phyloP scores from a whole-genome alignment of 441 rosid species.

The Francoa sonchifolia region DNA sequence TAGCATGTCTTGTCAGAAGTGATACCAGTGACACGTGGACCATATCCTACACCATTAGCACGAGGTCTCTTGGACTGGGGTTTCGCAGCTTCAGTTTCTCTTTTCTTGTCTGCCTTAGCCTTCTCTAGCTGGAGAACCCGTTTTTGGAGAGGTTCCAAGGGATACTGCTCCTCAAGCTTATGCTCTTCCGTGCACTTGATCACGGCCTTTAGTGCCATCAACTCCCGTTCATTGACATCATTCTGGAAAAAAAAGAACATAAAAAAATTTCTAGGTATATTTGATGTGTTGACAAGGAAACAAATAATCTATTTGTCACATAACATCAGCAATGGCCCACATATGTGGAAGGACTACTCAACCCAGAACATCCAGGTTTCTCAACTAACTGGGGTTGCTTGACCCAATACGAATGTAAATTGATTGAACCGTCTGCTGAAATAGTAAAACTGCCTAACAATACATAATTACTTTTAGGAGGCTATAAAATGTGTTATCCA shows the following conservation, averaged over 20 bases:
- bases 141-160: constrained; percentile 55
- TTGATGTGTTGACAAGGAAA: no score
- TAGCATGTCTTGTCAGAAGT: constrained; percentile 43
- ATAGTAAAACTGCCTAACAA: no score
- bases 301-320: no score
- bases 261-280: no score
- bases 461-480: no score
- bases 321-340: no score
- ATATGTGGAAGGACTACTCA: no score
- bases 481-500: no score
- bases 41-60: constrained; percentile 43
- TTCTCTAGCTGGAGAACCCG: constrained; percentile 73
- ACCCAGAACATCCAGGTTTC: no score
- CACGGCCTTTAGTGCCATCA: constrained; percentile 67
- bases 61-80: constrained; percentile 94
- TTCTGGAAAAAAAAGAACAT: constrained; percentile 29
- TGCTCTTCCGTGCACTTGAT: constrained; percentile 91
- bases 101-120: constrained; percentile 84
- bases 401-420: no score
- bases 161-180: constrained; percentile 76
- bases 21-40: constrained; percentile 35
- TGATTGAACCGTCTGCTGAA: no score
- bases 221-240: constrained; percentile 79
- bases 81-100: constrained; percentile 67
- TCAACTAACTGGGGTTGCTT: no score